phyloP scores from a whole-genome alignment of 1,284 basidiomycete species.

The Spongispora temasekensis region DNA sequence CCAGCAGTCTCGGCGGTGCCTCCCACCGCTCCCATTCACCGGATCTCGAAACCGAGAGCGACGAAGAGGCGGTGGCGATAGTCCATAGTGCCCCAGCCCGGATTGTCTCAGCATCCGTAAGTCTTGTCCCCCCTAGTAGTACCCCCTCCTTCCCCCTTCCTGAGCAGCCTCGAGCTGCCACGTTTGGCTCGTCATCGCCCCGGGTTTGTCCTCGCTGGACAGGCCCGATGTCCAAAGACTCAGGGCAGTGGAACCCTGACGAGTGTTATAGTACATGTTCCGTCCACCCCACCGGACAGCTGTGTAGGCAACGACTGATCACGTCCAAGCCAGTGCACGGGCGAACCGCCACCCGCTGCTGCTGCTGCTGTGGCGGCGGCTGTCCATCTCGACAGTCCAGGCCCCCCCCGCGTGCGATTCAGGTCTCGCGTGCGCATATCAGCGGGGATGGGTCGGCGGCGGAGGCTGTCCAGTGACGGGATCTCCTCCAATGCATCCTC shows the following conservation, averaged over 20 bases:
- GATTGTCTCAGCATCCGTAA: constrained; percentile 15
- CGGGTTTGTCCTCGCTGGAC: too few species aligned
- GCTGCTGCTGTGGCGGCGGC: too few species aligned
- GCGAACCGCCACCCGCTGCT: too few species aligned
- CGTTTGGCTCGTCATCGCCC: too few species aligned
- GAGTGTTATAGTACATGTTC: too few species aligned
- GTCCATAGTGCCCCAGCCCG: background rate
- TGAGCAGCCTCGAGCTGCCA: too few species aligned
- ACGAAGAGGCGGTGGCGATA: constrained; percentile 8
- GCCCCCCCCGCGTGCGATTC: constrained; percentile 51
- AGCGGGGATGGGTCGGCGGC: constrained; percentile 43
- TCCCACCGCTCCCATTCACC: background rate
- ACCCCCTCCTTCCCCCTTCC: too few species aligned
- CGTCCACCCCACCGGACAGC: too few species aligned
- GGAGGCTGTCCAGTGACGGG: constrained; percentile 21
- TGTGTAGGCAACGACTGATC: constrained; percentile 16
- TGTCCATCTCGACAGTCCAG: too few species aligned
- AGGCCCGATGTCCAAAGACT: too few species aligned
- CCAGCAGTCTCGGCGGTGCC: background rate
- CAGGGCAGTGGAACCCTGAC: too few species aligned
- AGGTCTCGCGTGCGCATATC: constrained; percentile 59
- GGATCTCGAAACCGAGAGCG: constrained; percentile 14
- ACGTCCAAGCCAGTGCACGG: constrained; percentile 12
- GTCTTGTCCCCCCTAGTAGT: too few species aligned
- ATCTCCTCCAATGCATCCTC: constrained; percentile 44